Evolutionary conservation across 768 basidiomycete genomes (phyloP), one percentile per base, ranked within the genome.

Genomic region (Chalciporus pseudorubinellus): DNA sequence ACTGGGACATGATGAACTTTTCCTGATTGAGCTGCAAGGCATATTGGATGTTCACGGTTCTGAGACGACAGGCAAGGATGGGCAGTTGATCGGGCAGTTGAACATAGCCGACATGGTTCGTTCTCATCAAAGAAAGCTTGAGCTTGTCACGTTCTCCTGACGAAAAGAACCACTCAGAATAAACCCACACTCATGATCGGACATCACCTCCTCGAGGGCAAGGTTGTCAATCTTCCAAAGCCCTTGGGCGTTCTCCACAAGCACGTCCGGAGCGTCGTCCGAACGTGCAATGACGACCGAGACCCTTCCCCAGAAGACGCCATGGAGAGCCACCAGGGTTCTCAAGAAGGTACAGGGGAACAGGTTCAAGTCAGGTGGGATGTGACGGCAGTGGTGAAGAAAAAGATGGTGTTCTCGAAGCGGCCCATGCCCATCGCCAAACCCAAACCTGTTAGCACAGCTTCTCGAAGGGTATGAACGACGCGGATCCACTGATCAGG

Each of bases 191-290:
- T 98, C 6, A 68, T 77, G 48, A 88, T 98, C 52, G 94, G 94
- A 12, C 85, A 95, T 69, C 92, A 97, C 61, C 75, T 94, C 26
- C 82, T 98, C 5, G 95, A 98, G 63, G 94, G 94, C 47, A 90
- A 88, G 64, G 75, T 95, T 53, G 77, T 82, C 29, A 75, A 70
- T 40, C 76, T 98, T 7, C 71, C 85, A 2, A 95, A 91, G 64
- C 92, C 94, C 0, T 76, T 91, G 24, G 95, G 89, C 3, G 80
- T 97, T 38, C 76, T 97, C 26, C 73, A 78, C 53, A 68, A 70
- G 51, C 59, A 54, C 20, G 50, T 43, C 21, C 51, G 53, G 38
- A 28, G 41, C 45, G 14, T 11, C 43, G 44, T 20, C 34, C 34
- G 34, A 36, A 13, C 8, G 5, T 9, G 6, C 31, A 36, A 6